phyloP scores from a whole-genome alignment of 2,329 filamentous ascomycete genomes.

The Penicillium digitatum region DNA sequence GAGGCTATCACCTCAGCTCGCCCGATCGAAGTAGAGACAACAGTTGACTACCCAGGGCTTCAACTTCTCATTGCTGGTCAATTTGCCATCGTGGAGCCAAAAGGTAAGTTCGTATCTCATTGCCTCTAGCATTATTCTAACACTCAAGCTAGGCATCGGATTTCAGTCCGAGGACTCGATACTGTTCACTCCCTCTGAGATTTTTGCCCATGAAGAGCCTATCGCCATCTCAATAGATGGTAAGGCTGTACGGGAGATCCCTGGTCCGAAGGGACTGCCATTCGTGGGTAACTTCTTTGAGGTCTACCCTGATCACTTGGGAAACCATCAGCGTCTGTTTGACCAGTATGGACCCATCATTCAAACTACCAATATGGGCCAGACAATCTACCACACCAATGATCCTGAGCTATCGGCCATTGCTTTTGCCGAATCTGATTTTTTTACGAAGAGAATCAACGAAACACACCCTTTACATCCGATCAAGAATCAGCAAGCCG shows the following conservation, averaged over 20 bases:
- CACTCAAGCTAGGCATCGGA: slow-evolving; percentile 13
- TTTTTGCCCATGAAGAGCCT: slow-evolving; percentile 9
- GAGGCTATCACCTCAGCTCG: slow-evolving; percentile 21
- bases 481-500: slow-evolving; percentile 28
- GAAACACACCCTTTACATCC: slow-evolving; percentile 30
- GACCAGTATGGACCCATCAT: slow-evolving; percentile 52
- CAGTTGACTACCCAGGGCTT: slow-evolving; percentile 18
- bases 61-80: slow-evolving; percentile 26
- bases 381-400: slow-evolving; percentile 50
- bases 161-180: slow-evolving; percentile 18
- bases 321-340: slow-evolving; percentile 55
- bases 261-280: slow-evolving; percentile 23
- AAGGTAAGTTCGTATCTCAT: slow-evolving; percentile 16
- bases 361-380: slow-evolving; percentile 53
- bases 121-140: background rate
- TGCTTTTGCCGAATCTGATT: slow-evolving; percentile 50
- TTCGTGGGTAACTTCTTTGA: slow-evolving; percentile 54
- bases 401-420: slow-evolving; percentile 47
- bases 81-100: slow-evolving; percentile 32
- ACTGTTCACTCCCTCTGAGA: slow-evolving; percentile 8
- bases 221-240: slow-evolving; percentile 31
- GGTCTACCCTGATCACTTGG: slow-evolving; percentile 55
- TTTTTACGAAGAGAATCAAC: slow-evolving; percentile 53
- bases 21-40: slow-evolving; percentile 21
- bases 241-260: slow-evolving; percentile 26